phyloP scores from a whole-genome alignment of 352 stramenopile species.

The Globisporangium abappressorium region DNA sequence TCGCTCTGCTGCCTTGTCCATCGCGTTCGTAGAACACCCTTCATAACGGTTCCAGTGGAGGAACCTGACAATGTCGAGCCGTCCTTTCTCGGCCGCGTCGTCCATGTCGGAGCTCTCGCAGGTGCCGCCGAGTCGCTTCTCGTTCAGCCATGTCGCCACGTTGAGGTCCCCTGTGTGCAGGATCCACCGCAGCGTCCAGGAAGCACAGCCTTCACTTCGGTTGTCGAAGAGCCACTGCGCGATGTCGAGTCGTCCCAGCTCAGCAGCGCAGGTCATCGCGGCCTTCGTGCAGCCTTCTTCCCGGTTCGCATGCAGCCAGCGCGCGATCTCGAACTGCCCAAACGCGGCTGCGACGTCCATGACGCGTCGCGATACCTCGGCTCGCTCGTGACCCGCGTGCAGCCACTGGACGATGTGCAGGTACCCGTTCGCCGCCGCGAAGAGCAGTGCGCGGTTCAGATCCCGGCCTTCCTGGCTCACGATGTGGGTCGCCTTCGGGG shows the following conservation, averaged over 20 bases:
- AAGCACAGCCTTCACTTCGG: conserved; percentile 17
- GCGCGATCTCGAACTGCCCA: conserved; percentile 24
- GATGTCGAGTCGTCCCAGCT: conserved; percentile 22
- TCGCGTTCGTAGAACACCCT: conserved; percentile 23
- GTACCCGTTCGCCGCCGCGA: conserved; percentile 14
- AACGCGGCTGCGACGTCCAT: conserved; percentile 35
- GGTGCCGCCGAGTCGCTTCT: conserved; percentile 6
- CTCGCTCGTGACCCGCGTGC: conserved; percentile 13
- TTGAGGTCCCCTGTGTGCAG: conserved; percentile 12
- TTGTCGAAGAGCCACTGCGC: conserved; percentile 22
- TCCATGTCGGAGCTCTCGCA: conserved; percentile 21
- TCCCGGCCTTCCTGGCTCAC: conserved; percentile 5
- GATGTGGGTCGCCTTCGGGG: conserved; percentile 12
- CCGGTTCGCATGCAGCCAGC: conserved; percentile 27
- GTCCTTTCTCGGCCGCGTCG: conserved; percentile 25
- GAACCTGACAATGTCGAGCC: conserved; percentile 26
- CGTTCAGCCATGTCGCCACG: conserved; percentile 11
- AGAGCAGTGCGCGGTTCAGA: conserved; percentile 18
- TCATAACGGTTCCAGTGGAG: conserved; percentile 16
- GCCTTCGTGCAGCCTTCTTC: conserved; percentile 16
- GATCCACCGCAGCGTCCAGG: conserved; percentile 19
- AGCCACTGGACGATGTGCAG: conserved; percentile 27
- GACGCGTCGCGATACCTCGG: conserved; percentile 14
- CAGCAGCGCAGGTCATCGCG: conserved; percentile 19
- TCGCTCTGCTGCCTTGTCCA: conserved; percentile 31